Percentiles rank a stretch among this genome's conserved stretches.
These are phyloP conservation scores for Elymus sibiricus DNA, from an alignment of 176 grass and related monocot species.

Conservation along the genomic window DNA sequence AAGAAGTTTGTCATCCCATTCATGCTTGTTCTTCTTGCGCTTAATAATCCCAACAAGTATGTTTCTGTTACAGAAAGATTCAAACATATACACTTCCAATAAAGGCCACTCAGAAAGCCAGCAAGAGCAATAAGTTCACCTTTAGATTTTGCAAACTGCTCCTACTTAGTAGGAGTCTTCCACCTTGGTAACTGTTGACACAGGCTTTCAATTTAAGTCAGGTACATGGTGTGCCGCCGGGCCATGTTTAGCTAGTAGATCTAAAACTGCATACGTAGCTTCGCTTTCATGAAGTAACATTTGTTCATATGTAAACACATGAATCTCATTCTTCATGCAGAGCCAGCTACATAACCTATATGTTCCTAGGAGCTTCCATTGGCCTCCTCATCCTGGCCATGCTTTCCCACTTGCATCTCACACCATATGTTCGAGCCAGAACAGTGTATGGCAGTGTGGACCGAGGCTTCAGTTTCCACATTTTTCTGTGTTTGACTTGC, in stretches of 20 bases:
- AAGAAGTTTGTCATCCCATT: constrained; percentile 78
- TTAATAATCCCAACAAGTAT: constrained; percentile 59
- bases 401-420: constrained; percentile 79
- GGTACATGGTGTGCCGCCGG: too few relatives aligned
- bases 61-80: not conserved
- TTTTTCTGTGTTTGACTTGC: constrained; percentile 56
- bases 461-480: constrained; percentile 38
- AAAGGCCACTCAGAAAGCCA: not conserved
- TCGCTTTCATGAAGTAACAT: constrained; percentile 60
- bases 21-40: constrained; percentile 76
- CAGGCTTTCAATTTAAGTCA: not conserved
- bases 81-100: not conserved
- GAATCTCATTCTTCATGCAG: constrained; percentile 57
- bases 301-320: constrained; percentile 49
- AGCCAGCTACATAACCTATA: constrained; percentile 66
- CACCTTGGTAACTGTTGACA: constrained; percentile 63
- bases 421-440: constrained; percentile 52
- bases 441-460: constrained; percentile 58
- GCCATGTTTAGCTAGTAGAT: constrained; percentile 2
- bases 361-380: constrained; percentile 60
- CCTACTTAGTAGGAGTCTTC: constrained; percentile 86
- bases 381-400: constrained; percentile 64
- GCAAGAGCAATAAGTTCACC: constrained; percentile 14
- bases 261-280: constrained; percentile 46
- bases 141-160: constrained; percentile 78